Evolutionary conservation across 306 rosid genomes (phyloP), one percentile per base, ranked within the genome.

Genomic region (Sicyos baderoa): DNA sequence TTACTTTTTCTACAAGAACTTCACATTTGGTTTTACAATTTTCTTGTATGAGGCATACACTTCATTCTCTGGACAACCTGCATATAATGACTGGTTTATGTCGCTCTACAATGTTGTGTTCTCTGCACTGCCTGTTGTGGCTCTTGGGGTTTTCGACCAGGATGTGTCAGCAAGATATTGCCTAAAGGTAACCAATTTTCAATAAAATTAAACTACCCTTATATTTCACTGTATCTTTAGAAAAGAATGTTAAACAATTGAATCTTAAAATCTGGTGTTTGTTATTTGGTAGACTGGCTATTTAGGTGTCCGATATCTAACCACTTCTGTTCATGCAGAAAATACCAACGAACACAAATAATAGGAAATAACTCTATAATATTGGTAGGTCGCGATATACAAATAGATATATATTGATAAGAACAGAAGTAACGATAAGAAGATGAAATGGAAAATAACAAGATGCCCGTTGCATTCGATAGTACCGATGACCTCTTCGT

Each of bases 11-110:
- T 94, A 85, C 91, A 94, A 94, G 86, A 94, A 84, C 69, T 40
- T 94, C 68, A 78, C 97, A 17, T 94, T 90, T 79, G 99, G 97
- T 23, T 86, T 94, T 74, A 85, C 99, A 5, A 49, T 94, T 51
- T 94, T 94, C 86, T 74, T 94, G 37, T 94, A 88, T 7, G 99
- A 90, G 89, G 91, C 90, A 27, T 78, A 81, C 78, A 74, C 97
- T 17, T 86, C 99, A 37, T 94, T 90, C 76, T 94, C 99, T 49
- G 99, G 86, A 54, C 86, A 66, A 45, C 86, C 96, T 72, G 95
- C 89, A 55, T 94, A 94, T 79, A 88, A 90, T 74, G 99, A 94
- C 73, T 94, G 99, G 99, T 88, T 86, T 80, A 76, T 94, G 85
- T 85, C 99, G 13, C 84, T 94, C 21, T 94, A 85, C 68, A 90